Base-by-base conservation (phyloP, 805 yeast genomes). In the Ogataea populi-albae region DNA sequence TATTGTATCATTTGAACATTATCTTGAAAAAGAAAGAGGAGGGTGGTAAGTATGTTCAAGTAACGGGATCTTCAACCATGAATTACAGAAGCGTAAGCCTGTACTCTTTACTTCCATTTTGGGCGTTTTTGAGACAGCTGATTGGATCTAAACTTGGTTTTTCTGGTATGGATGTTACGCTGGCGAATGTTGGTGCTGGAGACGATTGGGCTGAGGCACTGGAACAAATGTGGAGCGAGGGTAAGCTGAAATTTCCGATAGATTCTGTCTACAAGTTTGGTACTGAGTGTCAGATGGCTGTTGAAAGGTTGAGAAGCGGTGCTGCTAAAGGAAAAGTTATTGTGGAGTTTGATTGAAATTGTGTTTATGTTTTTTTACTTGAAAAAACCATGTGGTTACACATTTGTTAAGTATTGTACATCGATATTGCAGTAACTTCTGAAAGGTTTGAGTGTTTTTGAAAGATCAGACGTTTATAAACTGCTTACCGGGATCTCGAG, bases 261-360 rank as follows among this genome's bases (percentile, higher is more conserved):
- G 91, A 83, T 50, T 66, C 79, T 4, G 70, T 69, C 22, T 69
- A 62, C 41, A 53, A 65, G 11, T 68, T 80, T 43, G 69, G 63
- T 2, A 45, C 46, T 10, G 71, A 81, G 12, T 74, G 55, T 43
- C 43, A 68, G 30, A 53, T 63, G 6, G 93, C 87, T 1, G 54
- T 73, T 29, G 71, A 71, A 6, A 63, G 62, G 43, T 53, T 81
- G 19, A 55, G 54, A 6, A 55, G 66, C 21, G 71, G 75, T 38
- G 62, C 55, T 31, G 78, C 81, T 6, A 73, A 69, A 37, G 96
- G 95, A 23, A 86, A 86, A 56, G 64, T 82, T 32, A 72, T 86
- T n/a, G 37, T 77, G 12, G 40, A 37, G 28, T 33, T 47, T 25
- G 40, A 37, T n/a, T 38, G 23, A 21, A n/a, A n/a, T n/a, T n/a